These are phyloP conservation scores for Solanum appendiculatum DNA, from an alignment of 257 asterid genomes.

Conservation along the genomic window DNA sequence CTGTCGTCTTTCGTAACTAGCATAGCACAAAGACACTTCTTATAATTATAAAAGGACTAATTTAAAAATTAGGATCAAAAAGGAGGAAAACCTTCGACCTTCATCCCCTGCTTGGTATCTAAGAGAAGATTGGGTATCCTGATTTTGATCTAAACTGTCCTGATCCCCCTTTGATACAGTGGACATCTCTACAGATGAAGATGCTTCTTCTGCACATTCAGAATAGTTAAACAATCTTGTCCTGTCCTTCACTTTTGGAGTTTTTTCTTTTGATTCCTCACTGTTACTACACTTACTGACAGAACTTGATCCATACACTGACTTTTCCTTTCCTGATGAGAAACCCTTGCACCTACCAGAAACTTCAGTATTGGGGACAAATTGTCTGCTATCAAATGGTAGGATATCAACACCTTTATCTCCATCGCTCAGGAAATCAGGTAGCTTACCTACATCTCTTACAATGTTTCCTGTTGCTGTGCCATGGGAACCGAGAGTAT, in stretches of 20 bases:
- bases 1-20: background rate
- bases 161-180: background rate
- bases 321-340: background rate
- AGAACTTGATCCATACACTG: background rate
- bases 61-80: background rate
- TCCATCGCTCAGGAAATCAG: background rate
- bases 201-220: background rate
- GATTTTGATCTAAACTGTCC: background rate
- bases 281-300: background rate
- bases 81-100: constrained; percentile 15
- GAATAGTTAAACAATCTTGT: background rate
- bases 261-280: background rate
- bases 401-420: background rate
- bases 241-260: background rate
- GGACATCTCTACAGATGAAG: background rate
- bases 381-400: background rate
- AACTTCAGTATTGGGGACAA: background rate
- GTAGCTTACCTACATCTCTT: background rate
- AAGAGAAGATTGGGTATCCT: constrained; percentile 13
- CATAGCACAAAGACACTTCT: background rate
- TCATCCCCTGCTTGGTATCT: constrained; percentile 12
- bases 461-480: background rate
- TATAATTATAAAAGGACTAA: background rate
- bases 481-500: background rate
- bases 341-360: background rate